A percentile compares a stretch with the other conserved stretches of the same genome.
Evolutionary conservation across 23 red algal genomes (phyloP).

Genomic region (Gracilaria vermiculophylla): DNA sequence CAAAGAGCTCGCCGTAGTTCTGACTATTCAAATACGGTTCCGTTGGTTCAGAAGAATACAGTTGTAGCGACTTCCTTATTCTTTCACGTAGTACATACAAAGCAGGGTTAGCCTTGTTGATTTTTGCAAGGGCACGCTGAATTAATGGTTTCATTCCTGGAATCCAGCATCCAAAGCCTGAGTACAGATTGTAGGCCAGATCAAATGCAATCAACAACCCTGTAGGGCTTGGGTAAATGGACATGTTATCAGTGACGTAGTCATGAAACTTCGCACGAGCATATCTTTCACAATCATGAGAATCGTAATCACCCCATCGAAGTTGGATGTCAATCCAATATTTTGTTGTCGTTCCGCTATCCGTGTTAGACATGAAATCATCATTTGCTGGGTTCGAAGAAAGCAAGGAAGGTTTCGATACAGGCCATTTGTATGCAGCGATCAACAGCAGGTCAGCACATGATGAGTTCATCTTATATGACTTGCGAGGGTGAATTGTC

Average conservation of each 20-base stretch:
- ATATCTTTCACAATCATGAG: constrained; percentile 91
- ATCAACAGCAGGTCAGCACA: constrained; percentile 94
- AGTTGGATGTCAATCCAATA: constrained; percentile 99
- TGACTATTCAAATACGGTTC: constrained; percentile 95
- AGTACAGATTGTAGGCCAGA: constrained; percentile 90
- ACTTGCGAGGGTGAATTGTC: constrained; percentile 96
- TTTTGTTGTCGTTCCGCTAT: constrained; percentile 69
- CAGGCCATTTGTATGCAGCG: constrained; percentile 92
- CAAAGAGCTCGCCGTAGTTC: constrained; percentile 93
- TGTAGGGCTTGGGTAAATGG: constrained; percentile 90
- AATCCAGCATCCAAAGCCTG: constrained; percentile 92
- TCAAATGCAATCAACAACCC: constrained; percentile 89
- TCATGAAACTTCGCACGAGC: constrained; percentile 88
- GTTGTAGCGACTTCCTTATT: constrained; percentile 88
- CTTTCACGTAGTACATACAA: constrained; percentile 89
- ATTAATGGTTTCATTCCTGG: constrained; percentile 92
- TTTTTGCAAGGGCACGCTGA: constrained; percentile 86
- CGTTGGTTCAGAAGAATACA: constrained; percentile 90
- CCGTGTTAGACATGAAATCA: constrained; percentile 41
- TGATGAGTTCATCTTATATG: constrained; percentile 98
- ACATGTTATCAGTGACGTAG: constrained; percentile 87
- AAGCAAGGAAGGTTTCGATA: constrained; percentile 83
- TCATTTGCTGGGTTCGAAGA: constrained; percentile 52
- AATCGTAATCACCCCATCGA: constrained; percentile 97
- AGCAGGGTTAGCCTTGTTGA: constrained; percentile 95